phyloP scores from a whole-genome alignment of 495 filamentous ascomycete genomes.

The Penicillium simplicissimum region DNA sequence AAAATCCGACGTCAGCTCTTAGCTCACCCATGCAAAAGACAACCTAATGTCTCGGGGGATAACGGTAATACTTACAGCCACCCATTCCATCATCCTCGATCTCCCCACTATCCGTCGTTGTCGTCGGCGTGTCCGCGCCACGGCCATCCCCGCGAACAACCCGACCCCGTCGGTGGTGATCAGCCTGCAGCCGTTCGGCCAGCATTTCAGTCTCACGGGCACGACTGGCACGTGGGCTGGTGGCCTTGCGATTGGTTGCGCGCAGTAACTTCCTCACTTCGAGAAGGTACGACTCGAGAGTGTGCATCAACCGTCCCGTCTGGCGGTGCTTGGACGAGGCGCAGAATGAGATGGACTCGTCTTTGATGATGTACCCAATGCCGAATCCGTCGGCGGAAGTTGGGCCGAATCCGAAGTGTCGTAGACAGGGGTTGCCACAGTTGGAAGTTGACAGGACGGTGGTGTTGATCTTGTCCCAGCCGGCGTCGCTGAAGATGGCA shows the following conservation, averaged over 20 bases:
- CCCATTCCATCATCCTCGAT: slow-evolving; percentile 88
- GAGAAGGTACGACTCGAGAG: slow-evolving; percentile 82
- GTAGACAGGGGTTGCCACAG: slow-evolving; percentile 95
- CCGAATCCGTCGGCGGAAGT: slow-evolving; percentile 94
- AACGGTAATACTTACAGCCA: slow-evolving; percentile 69
- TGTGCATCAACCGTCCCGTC: slow-evolving; percentile 85
- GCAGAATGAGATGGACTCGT: slow-evolving; percentile 88
- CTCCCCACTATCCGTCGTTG: slow-evolving; percentile 61
- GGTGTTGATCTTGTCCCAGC: slow-evolving; percentile 94
- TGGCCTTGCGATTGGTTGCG: slow-evolving; percentile 58
- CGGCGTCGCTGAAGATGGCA: slow-evolving; percentile 79
- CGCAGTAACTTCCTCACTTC: slow-evolving; percentile 85
- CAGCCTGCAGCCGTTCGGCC: slow-evolving; percentile 43
- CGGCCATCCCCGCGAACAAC: slow-evolving; percentile 47
- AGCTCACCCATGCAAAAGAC: background rate
- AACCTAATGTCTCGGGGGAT: background rate
- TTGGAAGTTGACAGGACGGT: slow-evolving; percentile 97
- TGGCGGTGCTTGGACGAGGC: slow-evolving; percentile 90
- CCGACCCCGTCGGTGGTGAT: slow-evolving; percentile 43
- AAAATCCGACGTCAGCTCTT: slow-evolving; percentile 26
- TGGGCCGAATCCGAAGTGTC: slow-evolving; percentile 95
- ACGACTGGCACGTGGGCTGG: slow-evolving; percentile 56
- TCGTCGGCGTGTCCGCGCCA: slow-evolving; percentile 56
- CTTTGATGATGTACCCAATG: slow-evolving; percentile 99
- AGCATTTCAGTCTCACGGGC: slow-evolving; percentile 67